Base-by-base conservation (phyloP, 139 green algal genomes). In the Yamagishiella unicocca region DNA sequence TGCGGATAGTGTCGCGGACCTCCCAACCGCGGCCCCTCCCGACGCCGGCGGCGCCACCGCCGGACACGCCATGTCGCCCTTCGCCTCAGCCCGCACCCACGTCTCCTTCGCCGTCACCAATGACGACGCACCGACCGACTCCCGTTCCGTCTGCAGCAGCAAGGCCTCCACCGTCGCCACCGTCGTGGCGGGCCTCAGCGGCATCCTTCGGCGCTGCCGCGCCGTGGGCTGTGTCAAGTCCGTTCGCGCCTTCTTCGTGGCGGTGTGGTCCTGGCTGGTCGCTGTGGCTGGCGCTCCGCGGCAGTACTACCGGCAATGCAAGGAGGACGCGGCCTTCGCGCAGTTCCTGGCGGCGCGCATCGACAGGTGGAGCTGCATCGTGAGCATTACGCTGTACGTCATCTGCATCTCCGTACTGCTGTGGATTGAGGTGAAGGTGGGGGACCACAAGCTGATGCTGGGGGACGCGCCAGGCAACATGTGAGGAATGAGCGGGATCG, bases 381-480 rank as follows among this genome's bases (percentile, higher is more conserved):
- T 82, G 46, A 27, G 46, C 46, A 6, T 82, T 3, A 25, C 10
- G n/a, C 33, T 82, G 46, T 82, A 50, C 33, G 50, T 46, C 7
- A 12, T 82, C 2, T 68, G 33, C 74, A 82, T 82, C 50, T n/a
- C n/a, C 19, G 50, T 67, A 3, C 46, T 82, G 10, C 46, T 82
- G 74, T 58, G 8, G 19, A 37, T 82, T 5, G 24, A 67, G 46
- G 53, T 38, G 17, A 45, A 67, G 46, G 74, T 82, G 31, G 74
- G 74, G 3, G 74, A 82, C 21, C 74, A 82, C 74, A 82, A 67
- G 50, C 50, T 82, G 17, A 82, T 82, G 74, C 74, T 82, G 46
- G 74, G 74, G 5, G 74, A 82, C 33, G 3, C n/a, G 19, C 74
- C 74, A 0, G 74, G 74, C 3, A 82, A 82, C 74, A 82, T 82